Evolutionary conservation across 257 asterid genomes (phyloP).

Genomic region (Petunia axillaris): DNA sequence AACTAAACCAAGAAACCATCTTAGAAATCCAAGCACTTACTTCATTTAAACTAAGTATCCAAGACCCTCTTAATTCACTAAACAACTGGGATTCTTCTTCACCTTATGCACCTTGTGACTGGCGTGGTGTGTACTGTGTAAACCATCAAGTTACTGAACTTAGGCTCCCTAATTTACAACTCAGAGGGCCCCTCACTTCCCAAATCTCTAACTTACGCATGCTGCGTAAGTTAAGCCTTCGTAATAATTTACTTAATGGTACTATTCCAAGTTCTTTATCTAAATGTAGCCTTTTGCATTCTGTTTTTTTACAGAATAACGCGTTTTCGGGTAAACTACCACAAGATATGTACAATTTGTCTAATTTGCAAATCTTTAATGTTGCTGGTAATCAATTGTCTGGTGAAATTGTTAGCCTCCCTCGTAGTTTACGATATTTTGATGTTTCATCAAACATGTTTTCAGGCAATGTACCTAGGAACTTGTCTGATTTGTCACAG

Average conservation of each 20-base stretch:
- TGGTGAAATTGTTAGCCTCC: conserved; percentile 52
- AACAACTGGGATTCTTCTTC: conserved; percentile 55
- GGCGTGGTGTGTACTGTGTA: conserved; percentile 66
- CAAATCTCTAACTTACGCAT: conserved; percentile 53
- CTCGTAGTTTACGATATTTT: conserved; percentile 44
- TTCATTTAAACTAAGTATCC: conserved; percentile 48
- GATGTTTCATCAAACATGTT: conserved; percentile 62
- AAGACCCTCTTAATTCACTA: conserved; percentile 61
- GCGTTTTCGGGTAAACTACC: conserved; percentile 47
- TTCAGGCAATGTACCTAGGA: conserved; percentile 49
- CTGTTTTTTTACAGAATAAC: conserved; percentile 56
- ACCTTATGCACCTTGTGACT: conserved; percentile 71
- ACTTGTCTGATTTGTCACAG: conserved; percentile 40
- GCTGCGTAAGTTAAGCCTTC: conserved; percentile 67
- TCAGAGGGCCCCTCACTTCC: conserved; percentile 53
- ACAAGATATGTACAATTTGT: conserved; percentile 21
- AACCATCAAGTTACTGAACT: conserved; percentile 51
- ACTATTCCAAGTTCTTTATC: conserved; percentile 56
- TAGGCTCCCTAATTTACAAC: conserved; percentile 58
- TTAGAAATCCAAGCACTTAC: conserved; percentile 58
- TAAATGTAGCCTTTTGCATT: conserved; percentile 50
- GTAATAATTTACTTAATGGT: conserved; percentile 57
- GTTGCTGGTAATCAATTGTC: conserved; percentile 56
- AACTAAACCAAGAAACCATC: conserved; percentile 32
- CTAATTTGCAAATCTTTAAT: conserved; percentile 44